Evolutionary conservation across 257 asterid species (phyloP), one percentile per base, ranked within the genome.

Genomic region (Verbascum thapsus): DNA sequence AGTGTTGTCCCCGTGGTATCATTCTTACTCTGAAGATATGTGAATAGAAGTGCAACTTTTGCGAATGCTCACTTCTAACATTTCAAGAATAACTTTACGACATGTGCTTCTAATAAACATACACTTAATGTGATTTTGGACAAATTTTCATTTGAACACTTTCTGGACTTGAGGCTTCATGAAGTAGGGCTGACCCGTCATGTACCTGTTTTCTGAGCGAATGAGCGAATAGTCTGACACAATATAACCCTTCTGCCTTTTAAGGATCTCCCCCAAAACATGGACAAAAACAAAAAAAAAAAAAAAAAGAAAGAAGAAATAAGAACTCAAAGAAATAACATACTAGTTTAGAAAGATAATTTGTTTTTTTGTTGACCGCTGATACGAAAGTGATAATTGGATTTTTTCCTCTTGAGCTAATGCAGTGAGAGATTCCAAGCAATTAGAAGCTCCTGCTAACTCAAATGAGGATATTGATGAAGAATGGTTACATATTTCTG

Each of bases 401-500:
- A 32, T 53, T 51, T 53, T 54, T n/a, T 47, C 43, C 34, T 60
- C 38, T 32, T 47, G 70, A 87, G 96, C 63, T 68, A 49, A 71
- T 70, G 58, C 70, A 22, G 48, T 11, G 50, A 69, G 54, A 68
- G 65, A 72, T 44, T 43, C 76, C 20, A 70, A 70, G 58, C 83
- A 64, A 57, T 39, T 62, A 67, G 88, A 79, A 71, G 73, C 73
- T 68, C 68, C 87, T 30, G 76, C 56, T 52, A 62, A 61, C 70
- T 69, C 79, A 44, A 62, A 63, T 66, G 90, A 71, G 35, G 88
- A 83, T 54, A 44, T 50, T 58, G 96, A 91, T 70, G 84, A 86
- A 65, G 94, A 86, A 64, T 91, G 96, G 98, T 30, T 71, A 67
- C 79, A 56, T 72, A 84, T 91, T 53, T 79, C 80, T 38, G 76